Evolutionary conservation across 257 asterid species (phyloP).

Genomic region (Leptodermis oblonga): DNA sequence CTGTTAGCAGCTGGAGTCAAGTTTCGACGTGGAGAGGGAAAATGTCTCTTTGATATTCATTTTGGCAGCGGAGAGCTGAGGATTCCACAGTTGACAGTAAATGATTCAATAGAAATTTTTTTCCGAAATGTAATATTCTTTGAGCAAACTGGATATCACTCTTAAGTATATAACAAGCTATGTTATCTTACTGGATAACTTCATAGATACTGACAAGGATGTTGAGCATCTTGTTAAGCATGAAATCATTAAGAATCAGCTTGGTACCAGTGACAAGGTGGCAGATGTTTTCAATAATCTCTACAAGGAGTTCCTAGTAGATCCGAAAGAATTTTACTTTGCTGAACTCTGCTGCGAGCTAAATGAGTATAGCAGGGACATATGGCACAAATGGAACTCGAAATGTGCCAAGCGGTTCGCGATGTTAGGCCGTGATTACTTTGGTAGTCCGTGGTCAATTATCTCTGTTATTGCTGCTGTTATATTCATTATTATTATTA

Average conservation of each 20-base stretch:
- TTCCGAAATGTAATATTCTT: constrained; percentile 25
- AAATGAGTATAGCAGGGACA: constrained; percentile 21
- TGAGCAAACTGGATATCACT: constrained; percentile 23
- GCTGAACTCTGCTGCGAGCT: constrained; percentile 9
- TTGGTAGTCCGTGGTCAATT: neutral
- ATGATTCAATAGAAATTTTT: constrained; percentile 25
- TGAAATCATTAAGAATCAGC: constrained; percentile 15
- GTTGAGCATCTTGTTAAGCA: constrained; percentile 17
- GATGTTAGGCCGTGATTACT: constrained; percentile 8
- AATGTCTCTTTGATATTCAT: constrained; percentile 13
- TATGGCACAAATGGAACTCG: constrained; percentile 11
- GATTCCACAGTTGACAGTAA: constrained; percentile 16
- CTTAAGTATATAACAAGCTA: constrained; percentile 23
- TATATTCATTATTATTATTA: constrained; percentile 2
- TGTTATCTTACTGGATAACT: constrained; percentile 29
- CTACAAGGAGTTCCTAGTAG: constrained; percentile 21
- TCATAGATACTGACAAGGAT: constrained; percentile 25
- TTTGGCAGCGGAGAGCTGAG: constrained; percentile 18
- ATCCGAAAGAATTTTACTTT: constrained; percentile 22
- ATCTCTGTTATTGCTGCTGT: constrained; percentile 14
- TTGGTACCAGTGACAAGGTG: constrained; percentile 17
- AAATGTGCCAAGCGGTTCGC: constrained; percentile 11
- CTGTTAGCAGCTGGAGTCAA: constrained; percentile 27
- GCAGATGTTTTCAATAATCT: constrained; percentile 34
- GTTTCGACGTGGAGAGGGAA: constrained; percentile 5